Evolutionary conservation across 2,329 filamentous ascomycete species (phyloP).

Genomic region (Aspergillus intermedius): DNA sequence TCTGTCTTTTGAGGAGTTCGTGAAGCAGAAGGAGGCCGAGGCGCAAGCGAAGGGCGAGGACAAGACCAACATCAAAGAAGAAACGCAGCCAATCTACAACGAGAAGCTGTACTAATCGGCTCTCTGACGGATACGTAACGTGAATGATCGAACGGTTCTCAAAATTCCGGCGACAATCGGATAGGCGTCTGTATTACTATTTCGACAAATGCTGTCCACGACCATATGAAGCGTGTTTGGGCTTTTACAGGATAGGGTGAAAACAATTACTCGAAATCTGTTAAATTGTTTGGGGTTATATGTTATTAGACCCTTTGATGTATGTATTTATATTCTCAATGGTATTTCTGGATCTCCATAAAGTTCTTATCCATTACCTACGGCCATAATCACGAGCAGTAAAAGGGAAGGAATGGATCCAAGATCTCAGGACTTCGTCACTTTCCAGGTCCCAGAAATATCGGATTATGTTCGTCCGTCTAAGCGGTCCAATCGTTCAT

Average conservation of each 20-base stretch:
- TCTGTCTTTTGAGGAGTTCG: slow-evolving; percentile 36
- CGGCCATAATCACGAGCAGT: no score
- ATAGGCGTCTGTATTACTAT: slow-evolving; percentile 16
- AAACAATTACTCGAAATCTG: slow-evolving; percentile 1
- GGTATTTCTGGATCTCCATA: neutral
- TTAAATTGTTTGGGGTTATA: slow-evolving; percentile 15
- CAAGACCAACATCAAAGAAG: slow-evolving; percentile 26
- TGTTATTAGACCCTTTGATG: slow-evolving; percentile 21
- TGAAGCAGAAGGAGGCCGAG: slow-evolving; percentile 37
- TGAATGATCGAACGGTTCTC: slow-evolving; percentile 1
- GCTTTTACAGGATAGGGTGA: neutral
- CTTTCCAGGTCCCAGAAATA: no score
- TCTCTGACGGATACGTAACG: neutral
- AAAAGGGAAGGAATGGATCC: no score
- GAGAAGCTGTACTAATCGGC: slow-evolving; percentile 20
- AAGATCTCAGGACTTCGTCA: no score
- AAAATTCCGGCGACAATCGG: slow-evolving; percentile 3
- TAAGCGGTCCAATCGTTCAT: no score
- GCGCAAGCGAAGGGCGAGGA: slow-evolving; percentile 33
- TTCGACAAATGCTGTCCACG: slow-evolving; percentile 6
- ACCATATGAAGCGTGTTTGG: neutral
- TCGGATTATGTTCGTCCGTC: no score
- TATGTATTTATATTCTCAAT: slow-evolving; percentile 33
- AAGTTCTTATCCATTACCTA: no score
- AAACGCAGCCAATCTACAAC: slow-evolving; percentile 27